Percentiles rank a stretch among this genome's conserved stretches.
These are phyloP conservation scores for Spergularia azorica DNA, from an alignment of 179 eudicot species.

Conservation along the genomic window DNA sequence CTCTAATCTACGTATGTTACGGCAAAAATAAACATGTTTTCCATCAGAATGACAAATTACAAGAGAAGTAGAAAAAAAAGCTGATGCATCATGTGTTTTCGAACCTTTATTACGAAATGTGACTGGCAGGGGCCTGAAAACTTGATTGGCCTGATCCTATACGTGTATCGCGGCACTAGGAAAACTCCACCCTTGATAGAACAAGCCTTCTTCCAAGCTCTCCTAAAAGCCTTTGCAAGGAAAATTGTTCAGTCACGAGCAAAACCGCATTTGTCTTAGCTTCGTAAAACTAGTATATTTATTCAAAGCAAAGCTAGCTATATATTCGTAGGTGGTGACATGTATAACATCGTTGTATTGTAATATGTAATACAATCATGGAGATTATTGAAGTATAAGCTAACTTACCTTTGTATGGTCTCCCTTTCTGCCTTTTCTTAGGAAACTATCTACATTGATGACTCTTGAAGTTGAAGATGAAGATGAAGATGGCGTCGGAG, in stretches of 20 bases:
- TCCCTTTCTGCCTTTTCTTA: constrained; percentile 5
- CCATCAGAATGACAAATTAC: no score
- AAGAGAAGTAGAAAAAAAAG: neutral
- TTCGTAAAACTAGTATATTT: no score
- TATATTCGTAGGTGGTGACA: neutral
- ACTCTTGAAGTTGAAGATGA: constrained; percentile 22
- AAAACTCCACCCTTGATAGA: constrained; percentile 37
- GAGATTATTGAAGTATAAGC: neutral
- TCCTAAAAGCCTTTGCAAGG: constrained; percentile 53
- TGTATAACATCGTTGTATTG: neutral
- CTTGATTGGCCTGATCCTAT: constrained; percentile 53
- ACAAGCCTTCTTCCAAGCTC: constrained; percentile 79
- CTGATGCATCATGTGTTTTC: neutral
- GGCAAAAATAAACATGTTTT: neutral
- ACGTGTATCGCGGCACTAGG: constrained; percentile 56
- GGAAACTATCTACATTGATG: constrained; percentile 30
- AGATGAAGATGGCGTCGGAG: neutral
- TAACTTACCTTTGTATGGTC: constrained; percentile 32
- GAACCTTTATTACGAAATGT: constrained; percentile 40
- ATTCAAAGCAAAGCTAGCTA: neutral
- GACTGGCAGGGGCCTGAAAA: constrained; percentile 68
- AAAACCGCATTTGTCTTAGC: no score
- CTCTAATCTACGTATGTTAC: constrained; percentile 48
- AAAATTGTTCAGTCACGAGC: neutral
- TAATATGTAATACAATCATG: neutral